A percentile compares a stretch with the other conserved stretches of the same genome.
Conservation (phyloP, 179 eudicot genomes). For the Drosera spatulata region DNA sequence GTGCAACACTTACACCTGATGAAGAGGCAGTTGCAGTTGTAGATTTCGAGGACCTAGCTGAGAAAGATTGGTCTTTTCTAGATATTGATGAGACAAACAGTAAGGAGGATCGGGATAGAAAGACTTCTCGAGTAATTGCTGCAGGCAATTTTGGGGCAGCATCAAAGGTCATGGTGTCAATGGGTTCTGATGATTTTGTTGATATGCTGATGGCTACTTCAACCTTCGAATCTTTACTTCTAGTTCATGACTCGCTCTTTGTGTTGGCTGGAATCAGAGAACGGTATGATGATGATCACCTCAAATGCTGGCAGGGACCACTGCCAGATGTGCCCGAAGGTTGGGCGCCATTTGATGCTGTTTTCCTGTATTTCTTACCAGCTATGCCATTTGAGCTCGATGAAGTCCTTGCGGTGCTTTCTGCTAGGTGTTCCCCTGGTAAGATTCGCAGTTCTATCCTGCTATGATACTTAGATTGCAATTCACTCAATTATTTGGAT, state of each 20-base stretch:
- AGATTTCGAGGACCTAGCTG: slow-evolving; percentile 54
- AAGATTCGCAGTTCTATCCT: slow-evolving; percentile 3
- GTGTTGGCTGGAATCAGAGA: slow-evolving; percentile 66
- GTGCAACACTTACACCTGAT: slow-evolving; percentile 20
- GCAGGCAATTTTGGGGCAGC: slow-evolving; percentile 45
- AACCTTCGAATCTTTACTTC: slow-evolving; percentile 46
- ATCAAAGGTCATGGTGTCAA: slow-evolving; percentile 64
- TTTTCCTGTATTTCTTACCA: slow-evolving; percentile 75
- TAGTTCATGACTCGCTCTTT: slow-evolving; percentile 75
- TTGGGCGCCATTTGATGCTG: slow-evolving; percentile 85
- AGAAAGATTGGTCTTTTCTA: slow-evolving; percentile 93
- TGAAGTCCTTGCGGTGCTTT: slow-evolving; percentile 50
- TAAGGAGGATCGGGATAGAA: slow-evolving; percentile 34
- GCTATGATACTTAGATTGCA: not conserved
- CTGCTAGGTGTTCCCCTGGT: slow-evolving; percentile 69
- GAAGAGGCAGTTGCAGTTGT: slow-evolving; percentile 51
- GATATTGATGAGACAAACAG: slow-evolving; percentile 35
- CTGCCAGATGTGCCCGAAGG: slow-evolving; percentile 54
- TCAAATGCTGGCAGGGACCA: slow-evolving; percentile 94
- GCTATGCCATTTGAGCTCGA: slow-evolving; percentile 61
- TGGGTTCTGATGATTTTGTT: slow-evolving; percentile 73
- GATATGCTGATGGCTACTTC: slow-evolving; percentile 49
- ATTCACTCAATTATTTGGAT: not conserved
- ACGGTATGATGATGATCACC: slow-evolving; percentile 41
- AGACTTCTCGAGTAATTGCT: slow-evolving; percentile 39